Evolutionary conservation across 371 early-diverging fungal species (phyloP), one percentile per base, ranked within the genome.

Genomic region (Lichtheimia ramosa): DNA sequence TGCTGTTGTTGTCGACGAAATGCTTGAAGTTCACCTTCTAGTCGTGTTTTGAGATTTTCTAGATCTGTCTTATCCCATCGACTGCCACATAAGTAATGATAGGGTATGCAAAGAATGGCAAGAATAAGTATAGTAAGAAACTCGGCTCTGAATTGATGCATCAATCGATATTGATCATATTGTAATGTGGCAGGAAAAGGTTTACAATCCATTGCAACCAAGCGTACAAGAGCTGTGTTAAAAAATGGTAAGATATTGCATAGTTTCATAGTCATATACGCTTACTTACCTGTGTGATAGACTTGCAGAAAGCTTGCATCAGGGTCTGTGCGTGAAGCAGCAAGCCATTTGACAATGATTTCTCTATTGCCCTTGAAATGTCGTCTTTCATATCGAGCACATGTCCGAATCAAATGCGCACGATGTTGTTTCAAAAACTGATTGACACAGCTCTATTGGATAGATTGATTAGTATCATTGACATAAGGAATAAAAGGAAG

Each of bases 81-180:
- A 20, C 61, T 70, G 25, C 77, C 81, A 2, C 77, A 76, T 46
- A 80, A 55, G 6, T 88, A 81, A 1, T 82, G 76, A 68, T 87
- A 91, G 13, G 90, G 75, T 48, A 91, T 79, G 58, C 89, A 58
- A 0, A 91, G 72, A 7, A 79, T 63, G 25, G 81, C 78, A 42
- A 86, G 73, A 43, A 89, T 86, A 15, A 85, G 85, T 8, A 90
- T 70, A 58, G 89, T 89, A 63, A 89, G 90, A 71, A 86, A 88
- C 59, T 89, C 89, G 61, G 88, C 87, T 54, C 88, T 82, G 69
- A 83, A 84, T 28, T 83, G 75, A 16, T 83, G 62, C 5, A 62
- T 66, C 3, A 91, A 62, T 6, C 92, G 78, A 46, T 77, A 70
- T 25, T 76, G 67, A 59, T 91, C 92, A 74, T 89, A 76, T 46